Evolutionary conservation across 371 early-diverging fungal genomes (phyloP).

Genomic region (Mortierella sp.): DNA sequence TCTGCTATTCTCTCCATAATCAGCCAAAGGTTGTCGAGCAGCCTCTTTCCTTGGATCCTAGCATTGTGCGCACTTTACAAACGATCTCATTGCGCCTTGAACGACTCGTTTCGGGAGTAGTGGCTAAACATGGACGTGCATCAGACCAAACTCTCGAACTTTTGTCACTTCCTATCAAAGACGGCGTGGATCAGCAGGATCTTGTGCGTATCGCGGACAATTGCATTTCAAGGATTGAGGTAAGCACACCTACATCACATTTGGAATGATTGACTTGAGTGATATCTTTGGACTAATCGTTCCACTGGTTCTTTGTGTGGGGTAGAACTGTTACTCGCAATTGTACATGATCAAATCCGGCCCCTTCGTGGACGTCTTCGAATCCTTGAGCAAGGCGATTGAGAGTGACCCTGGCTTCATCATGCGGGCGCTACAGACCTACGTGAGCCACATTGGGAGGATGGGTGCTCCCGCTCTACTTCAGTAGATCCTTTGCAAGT

Average conservation of each 20-base stretch:
- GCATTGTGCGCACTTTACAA: conserved; percentile 56
- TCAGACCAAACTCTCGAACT: conserved; percentile 46
- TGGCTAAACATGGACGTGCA: conserved; percentile 32
- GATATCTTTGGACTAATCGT: too few relatives aligned
- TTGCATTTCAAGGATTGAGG: conserved; percentile 69
- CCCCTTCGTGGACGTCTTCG: conserved; percentile 64
- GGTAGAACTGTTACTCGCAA: conserved; percentile 65
- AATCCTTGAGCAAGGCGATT: conserved; percentile 65
- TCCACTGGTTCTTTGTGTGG: background rate
- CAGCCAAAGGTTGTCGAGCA: conserved; percentile 31
- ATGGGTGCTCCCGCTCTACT: conserved; percentile 28
- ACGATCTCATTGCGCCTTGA: conserved; percentile 66
- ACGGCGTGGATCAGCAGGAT: conserved; percentile 70
- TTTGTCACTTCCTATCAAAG: conserved; percentile 58
- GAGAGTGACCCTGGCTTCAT: conserved; percentile 68
- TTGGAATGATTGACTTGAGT: background rate
- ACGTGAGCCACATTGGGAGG: conserved; percentile 51
- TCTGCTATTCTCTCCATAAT: background rate
- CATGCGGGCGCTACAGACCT: conserved; percentile 71
- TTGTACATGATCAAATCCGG: conserved; percentile 70
- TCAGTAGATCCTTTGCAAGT: background rate
- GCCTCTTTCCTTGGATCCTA: conserved; percentile 52
- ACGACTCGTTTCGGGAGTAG: conserved; percentile 58
- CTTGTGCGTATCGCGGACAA: conserved; percentile 67
- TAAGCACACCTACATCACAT: background rate